Evolutionary conservation across 495 filamentous ascomycete species (phyloP), one percentile per base, ranked within the genome.

Genomic region (Trichoderma orchidacearum): DNA sequence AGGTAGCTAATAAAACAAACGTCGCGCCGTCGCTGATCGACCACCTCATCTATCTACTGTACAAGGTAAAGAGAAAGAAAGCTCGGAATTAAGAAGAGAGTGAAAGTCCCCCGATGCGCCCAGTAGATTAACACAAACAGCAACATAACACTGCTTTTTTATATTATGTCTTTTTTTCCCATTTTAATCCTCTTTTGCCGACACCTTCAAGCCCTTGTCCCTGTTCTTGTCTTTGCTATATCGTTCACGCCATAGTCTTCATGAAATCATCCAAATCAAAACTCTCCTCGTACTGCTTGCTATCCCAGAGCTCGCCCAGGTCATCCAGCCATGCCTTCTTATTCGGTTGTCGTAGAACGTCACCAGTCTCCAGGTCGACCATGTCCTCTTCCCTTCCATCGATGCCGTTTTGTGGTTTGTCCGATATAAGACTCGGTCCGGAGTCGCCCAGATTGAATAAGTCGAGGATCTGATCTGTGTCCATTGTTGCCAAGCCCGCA

Each of bases 311-410:
- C 70, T 98, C 93, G 58, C 89, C 90, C 41, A 98, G 67, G 62
- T 95, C 94, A 66, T 97, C 93, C 41, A 97, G 71, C 79, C 86
- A 89, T 34, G 91, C 90, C 76, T 93, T 96, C 79, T 95, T 95
- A 58, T 93, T 91, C 67, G 93, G 95, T 70, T 95, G 89, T 64
- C 89, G 82, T 13, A 35, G 15, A 54, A 97, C 85, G 59, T 96
- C 85, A 32, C 93, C 93, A 8, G 85, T 87, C 57, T 90, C 90
- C 59, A 86, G 84, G 64, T 96, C 92, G 48, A 96, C 89, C 83
- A 94, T 91, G 63, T 95, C 89, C 64, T 93, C 87, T 68, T 96
- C 91, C 45, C 83, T 80, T 29, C 75, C 74, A 30, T 83, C 80
- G 55, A 84, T 78, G 30, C 51, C 50, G n/a, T 71, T 66, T 12